Evolutionary conservation across 176 grass and related monocot genomes (phyloP), one percentile per base, ranked within the genome.

Genomic region (Bonia amplexicaulis): DNA sequence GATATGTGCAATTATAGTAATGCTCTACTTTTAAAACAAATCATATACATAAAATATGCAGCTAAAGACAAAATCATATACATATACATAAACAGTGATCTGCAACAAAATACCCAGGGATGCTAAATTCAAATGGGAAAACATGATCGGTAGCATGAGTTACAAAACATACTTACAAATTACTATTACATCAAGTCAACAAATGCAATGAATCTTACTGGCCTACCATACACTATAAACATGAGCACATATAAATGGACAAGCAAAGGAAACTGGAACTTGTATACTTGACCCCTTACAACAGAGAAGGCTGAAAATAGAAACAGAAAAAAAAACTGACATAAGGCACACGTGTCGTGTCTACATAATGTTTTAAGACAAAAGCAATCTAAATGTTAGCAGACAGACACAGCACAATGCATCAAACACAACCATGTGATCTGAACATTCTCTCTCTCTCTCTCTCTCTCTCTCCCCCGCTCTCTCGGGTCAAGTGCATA

Each of bases 251-350:
- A 66, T 68, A 33, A 82, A 75, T 52, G 69, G 23, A 80, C 29
- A 76, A n/a, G 42, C 11, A 76, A 80, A 80, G 49, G 10, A 85
- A 82, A 80, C n/a, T 73, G 67, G 59, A 78, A 61, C 40, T 47
- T 59, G 37, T 46, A 79, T 62, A 66, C 27, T 80, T 58, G 5
- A 14, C 37, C 71, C 53, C 20, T 66, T 69, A 85, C 29, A 89
- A 26, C 48, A 53, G 69, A 61, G n/a, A 64, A 63, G 66, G 27
- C 6, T 12, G 11, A 71, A 40, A 82, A 25, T n/a, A 64, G 42
- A 13, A 78, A 63, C 17, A 63, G 15, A 49, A 40, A 41, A 14
- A 63, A 49, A 42, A 19, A 31, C 9, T 12, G 29, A 15, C 29
- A 39, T 39, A 35, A 46, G 1, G 37, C 71, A 47, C 26, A 62